Percentiles rank a stretch among this genome's conserved stretches.
Evolutionary conservation across 2,329 filamentous ascomycete genomes (phyloP).

Genomic region (Aspergillus ruber): DNA sequence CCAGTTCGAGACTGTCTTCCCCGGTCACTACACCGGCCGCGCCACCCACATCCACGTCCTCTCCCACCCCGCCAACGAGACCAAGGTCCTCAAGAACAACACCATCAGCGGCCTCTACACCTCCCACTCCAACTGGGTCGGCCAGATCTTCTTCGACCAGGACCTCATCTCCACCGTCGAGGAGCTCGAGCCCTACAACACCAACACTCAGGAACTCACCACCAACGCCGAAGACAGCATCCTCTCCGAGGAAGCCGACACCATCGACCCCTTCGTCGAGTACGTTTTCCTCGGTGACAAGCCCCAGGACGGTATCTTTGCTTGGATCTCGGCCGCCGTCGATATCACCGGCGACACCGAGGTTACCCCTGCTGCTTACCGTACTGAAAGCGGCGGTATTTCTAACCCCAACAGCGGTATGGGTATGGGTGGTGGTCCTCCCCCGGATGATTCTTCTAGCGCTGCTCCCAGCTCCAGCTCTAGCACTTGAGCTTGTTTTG

Average conservation of each 20-base stretch:
- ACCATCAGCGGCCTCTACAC: slow-evolving; percentile 43
- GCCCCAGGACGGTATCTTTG: slow-evolving; percentile 47
- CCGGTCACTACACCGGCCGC: slow-evolving; percentile 41
- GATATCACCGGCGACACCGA: slow-evolving; percentile 31
- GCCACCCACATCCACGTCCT: slow-evolving; percentile 33
- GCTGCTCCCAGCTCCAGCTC: slow-evolving; percentile 2
- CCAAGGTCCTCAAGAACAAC: slow-evolving; percentile 41
- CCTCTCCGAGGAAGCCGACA: slow-evolving; percentile 44
- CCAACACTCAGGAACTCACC: slow-evolving; percentile 44
- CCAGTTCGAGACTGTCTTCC: slow-evolving; percentile 39
- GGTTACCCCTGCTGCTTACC: slow-evolving; percentile 24
- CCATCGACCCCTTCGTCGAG: slow-evolving; percentile 53
- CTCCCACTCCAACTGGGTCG: slow-evolving; percentile 50
- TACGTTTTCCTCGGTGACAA: slow-evolving; percentile 52
- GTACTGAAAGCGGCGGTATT: slow-evolving; percentile 29
- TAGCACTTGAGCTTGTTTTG: background rate
- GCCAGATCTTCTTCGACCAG: slow-evolving; percentile 61
- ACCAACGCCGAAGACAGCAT: slow-evolving; percentile 48
- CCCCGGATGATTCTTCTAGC: slow-evolving; percentile 3
- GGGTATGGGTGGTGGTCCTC: slow-evolving; percentile 10
- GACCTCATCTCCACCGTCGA: slow-evolving; percentile 50
- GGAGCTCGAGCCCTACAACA: slow-evolving; percentile 39
- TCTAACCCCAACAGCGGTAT: slow-evolving; percentile 18
- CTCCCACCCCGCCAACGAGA: slow-evolving; percentile 24
- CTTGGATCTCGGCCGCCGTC: slow-evolving; percentile 50